These are phyloP conservation scores for Shiraia bambusicola DNA, from an alignment of 2,329 filamentous ascomycete species.

Conservation along the genomic window DNA sequence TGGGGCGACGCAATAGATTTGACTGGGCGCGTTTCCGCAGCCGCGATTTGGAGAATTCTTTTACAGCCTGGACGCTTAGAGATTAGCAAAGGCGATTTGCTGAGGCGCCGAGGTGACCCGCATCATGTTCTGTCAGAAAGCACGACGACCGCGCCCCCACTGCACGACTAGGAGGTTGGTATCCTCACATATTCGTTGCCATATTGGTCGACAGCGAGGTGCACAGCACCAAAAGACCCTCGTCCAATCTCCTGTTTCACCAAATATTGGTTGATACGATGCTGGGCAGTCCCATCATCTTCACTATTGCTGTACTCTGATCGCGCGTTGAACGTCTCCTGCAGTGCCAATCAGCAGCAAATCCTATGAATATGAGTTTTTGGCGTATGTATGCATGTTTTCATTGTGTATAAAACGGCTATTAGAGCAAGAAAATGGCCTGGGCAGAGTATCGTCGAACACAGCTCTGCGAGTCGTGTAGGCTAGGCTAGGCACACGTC, in stretches of 20 bases:
- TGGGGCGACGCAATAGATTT: conserved; percentile 72
- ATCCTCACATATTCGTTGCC: conserved; percentile 84
- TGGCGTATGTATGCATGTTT: too few relatives aligned
- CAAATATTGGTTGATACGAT: conserved; percentile 91
- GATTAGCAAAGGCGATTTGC: conserved; percentile 32
- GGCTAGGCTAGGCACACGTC: neutral
- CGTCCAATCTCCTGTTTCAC: conserved; percentile 96
- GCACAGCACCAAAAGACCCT: conserved; percentile 92
- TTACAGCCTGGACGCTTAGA: conserved; percentile 69
- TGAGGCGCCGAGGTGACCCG: conserved; percentile 22
- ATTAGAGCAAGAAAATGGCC: neutral
- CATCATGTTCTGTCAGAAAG: conserved; percentile 18
- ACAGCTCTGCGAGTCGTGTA: too few relatives aligned
- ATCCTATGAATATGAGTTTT: neutral
- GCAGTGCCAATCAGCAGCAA: conserved; percentile 1
- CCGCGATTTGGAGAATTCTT: conserved; percentile 94
- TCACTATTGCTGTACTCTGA: conserved; percentile 86
- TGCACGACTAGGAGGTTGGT: conserved; percentile 21
- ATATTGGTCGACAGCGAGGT: conserved; percentile 85
- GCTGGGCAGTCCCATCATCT: conserved; percentile 75
- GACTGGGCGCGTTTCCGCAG: conserved; percentile 89
- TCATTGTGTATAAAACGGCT: too few relatives aligned
- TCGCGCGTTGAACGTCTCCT: conserved; percentile 90
- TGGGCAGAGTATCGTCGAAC: too few relatives aligned
- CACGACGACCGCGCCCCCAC: neutral